Conservation (phyloP, 306 rosid genomes). For the Acacia confusa region DNA sequence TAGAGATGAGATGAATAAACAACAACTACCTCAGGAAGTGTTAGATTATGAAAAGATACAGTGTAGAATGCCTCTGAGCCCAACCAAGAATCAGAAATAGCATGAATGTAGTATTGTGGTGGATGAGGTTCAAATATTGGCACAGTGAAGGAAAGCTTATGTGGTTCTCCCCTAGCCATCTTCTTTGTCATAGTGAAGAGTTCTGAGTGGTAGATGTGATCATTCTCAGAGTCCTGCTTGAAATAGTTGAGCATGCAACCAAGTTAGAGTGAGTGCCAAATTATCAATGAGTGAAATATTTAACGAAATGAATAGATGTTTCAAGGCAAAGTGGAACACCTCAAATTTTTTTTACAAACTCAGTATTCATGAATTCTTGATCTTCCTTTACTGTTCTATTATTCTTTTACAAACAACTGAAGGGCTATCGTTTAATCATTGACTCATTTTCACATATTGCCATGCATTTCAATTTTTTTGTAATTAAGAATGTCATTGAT, state of each 20-base stretch:
- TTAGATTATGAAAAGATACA: conserved; percentile 82
- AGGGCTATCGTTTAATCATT: neutral
- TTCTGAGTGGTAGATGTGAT: conserved; percentile 91
- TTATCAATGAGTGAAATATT: conserved; percentile 2
- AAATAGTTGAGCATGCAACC: conserved; percentile 34
- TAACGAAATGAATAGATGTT: neutral
- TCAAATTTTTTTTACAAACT: neutral
- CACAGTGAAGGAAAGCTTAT: conserved; percentile 89
- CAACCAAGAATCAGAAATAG: conserved; percentile 98
- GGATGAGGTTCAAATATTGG: conserved; percentile 99
- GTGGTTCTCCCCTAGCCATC: conserved; percentile 86
- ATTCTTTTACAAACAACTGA: neutral
- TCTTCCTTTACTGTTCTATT: neutral
- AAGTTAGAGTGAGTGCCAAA: conserved; percentile 25
- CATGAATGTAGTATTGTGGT: conserved; percentile 90
- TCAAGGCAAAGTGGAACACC: neutral
- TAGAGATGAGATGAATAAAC: conserved; percentile 23
- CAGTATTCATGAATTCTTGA: neutral
- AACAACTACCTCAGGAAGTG: conserved; percentile 75
- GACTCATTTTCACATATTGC: neutral
- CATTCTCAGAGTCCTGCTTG: conserved; percentile 89
- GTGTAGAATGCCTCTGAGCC: conserved; percentile 86
- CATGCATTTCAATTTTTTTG: neutral
- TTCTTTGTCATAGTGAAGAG: conserved; percentile 81
- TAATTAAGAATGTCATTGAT: neutral